Conservation (phyloP, 192 early-diverging fungal genomes). For the Backusella parvicylindrica region DNA sequence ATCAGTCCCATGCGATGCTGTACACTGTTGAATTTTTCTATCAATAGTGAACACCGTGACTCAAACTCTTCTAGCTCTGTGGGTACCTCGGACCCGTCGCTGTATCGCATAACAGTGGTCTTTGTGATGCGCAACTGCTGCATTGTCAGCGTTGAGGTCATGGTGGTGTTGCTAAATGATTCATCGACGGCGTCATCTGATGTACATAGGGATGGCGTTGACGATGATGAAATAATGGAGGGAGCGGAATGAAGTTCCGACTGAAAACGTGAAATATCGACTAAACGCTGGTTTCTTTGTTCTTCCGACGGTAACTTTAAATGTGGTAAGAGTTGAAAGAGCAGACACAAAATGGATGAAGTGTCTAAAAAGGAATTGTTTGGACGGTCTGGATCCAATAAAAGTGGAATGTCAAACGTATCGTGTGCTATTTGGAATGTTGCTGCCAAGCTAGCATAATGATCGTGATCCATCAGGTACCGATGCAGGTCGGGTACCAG, state of each 20-base stretch:
- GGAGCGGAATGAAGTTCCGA: background rate
- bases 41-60: background rate
- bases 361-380: background rate
- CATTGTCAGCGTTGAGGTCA: slow-evolving; percentile 12
- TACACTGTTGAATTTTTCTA: background rate
- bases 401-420: background rate
- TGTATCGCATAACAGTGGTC: background rate
- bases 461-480: background rate
- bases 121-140: slow-evolving; percentile 20
- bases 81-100: slow-evolving; percentile 8
- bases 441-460: background rate
- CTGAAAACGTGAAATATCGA: slow-evolving; percentile 7
- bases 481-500: slow-evolving; percentile 10
- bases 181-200: background rate
- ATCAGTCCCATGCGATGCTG: slow-evolving; percentile 7
- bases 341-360: background rate
- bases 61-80: slow-evolving; percentile 9
- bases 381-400: background rate
- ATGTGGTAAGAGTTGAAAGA: slow-evolving; percentile 4
- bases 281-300: background rate
- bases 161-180: slow-evolving; percentile 2
- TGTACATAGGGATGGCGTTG: background rate
- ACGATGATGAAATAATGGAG: background rate
- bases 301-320: background rate
- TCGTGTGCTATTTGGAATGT: slow-evolving; percentile 5